Evolutionary conservation across 257 asterid genomes (phyloP).

Genomic region (Leptodermis oblonga): DNA sequence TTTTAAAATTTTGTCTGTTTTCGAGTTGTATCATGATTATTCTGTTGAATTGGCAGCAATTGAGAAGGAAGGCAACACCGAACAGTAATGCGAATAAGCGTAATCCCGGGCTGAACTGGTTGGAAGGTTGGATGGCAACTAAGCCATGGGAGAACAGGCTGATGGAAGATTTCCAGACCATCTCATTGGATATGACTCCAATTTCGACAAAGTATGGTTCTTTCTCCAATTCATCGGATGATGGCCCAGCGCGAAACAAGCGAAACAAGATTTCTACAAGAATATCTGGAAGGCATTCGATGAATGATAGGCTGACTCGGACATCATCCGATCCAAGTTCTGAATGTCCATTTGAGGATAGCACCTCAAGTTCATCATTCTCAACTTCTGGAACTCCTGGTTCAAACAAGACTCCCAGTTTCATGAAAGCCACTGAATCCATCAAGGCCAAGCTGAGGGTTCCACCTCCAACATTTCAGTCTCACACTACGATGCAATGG

Average conservation of each 20-base stretch:
- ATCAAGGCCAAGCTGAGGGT: conserved; percentile 43
- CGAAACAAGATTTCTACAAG: conserved; percentile 32
- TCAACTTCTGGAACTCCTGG: conserved; percentile 55
- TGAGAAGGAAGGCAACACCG: conserved; percentile 29
- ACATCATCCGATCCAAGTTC: conserved; percentile 57
- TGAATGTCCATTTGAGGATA: conserved; percentile 52
- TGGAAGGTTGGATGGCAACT: conserved; percentile 76
- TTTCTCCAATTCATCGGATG: conserved; percentile 38
- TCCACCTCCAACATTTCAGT: conserved; percentile 14
- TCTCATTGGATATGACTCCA: conserved; percentile 33
- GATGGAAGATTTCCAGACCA: conserved; percentile 31
- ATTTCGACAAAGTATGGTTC: conserved; percentile 24
- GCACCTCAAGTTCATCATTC: conserved; percentile 64
- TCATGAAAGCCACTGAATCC: conserved; percentile 61
- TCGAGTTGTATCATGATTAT: background rate
- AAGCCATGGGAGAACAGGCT: conserved; percentile 51
- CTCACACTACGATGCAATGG: conserved; percentile 39
- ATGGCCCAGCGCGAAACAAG: conserved; percentile 29
- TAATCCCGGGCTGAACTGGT: conserved; percentile 44
- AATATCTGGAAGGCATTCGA: conserved; percentile 43
- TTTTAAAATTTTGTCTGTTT: background rate
- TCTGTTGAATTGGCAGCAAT: conserved; percentile 19
- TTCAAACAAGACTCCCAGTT: conserved; percentile 50
- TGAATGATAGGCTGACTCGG: conserved; percentile 39
- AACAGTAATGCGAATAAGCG: conserved; percentile 31